Conservation (phyloP, 192 early-diverging fungal genomes). For the Backusella psychrophila region DNA sequence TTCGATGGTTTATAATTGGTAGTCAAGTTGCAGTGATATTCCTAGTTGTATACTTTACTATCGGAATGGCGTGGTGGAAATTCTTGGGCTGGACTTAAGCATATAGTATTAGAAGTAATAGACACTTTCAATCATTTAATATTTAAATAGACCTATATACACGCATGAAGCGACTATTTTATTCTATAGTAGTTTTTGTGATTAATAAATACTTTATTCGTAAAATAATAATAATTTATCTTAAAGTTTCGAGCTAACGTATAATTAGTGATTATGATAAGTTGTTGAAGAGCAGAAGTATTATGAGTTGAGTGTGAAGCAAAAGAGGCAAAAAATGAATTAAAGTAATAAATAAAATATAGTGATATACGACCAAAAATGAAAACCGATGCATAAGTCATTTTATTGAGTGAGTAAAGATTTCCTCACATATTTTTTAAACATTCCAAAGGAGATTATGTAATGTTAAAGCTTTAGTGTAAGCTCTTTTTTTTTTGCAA, state of each 20-base stretch:
- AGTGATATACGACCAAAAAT: no score
- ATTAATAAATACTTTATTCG: neutral
- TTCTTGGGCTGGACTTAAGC: constrained; percentile 59
- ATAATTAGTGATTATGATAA: neutral
- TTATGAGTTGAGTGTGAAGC: neutral
- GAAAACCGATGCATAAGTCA: no score
- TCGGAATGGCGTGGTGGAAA: constrained; percentile 72
- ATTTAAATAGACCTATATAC: neutral
- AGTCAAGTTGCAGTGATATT: constrained; percentile 46
- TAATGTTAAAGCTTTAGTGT: neutral
- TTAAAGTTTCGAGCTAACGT: neutral
- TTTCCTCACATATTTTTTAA: no score
- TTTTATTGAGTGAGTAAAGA: no score
- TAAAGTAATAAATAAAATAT: no score
- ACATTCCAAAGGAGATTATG: neutral
- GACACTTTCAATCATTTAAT: neutral
- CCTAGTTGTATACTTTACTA: constrained; percentile 54
- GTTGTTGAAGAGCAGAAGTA: neutral
- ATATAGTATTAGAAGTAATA: neutral
- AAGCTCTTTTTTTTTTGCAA: neutral
- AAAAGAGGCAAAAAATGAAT: neutral
- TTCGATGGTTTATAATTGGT: constrained; percentile 63
- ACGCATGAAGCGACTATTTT: neutral
- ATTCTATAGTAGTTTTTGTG: neutral
- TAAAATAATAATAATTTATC: neutral